Base-by-base conservation (phyloP, 2,329 filamentous ascomycete genomes). In the Sporothrix inflata region DNA sequence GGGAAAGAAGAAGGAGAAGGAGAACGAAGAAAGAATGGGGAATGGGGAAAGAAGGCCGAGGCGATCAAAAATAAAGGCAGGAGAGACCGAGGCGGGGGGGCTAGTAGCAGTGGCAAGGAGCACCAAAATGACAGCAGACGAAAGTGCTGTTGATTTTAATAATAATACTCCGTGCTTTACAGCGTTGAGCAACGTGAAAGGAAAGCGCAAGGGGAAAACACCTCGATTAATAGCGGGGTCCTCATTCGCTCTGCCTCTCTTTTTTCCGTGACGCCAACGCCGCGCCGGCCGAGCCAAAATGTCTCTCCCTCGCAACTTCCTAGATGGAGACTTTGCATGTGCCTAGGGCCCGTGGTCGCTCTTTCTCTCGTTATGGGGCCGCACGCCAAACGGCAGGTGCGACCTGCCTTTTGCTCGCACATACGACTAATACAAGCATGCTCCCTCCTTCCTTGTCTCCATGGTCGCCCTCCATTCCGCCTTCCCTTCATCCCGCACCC, bases 151-250 rank as follows among this genome's bases (percentile, higher is more conserved):
- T 47, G 21, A 30, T 19, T 69, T 42, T 69, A 55, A 53, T 57
- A 21, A 38, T 57, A 57, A 24, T 49, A 45, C 49, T 49, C 30
- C 65, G 65, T 68, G 21, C 45, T 68, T 42, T 51, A 69, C 67
- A 69, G 51, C 21, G 49, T 38, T 30, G 65, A 51, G 5, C 47
- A 27, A 70, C 40, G 53, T 34, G 34, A 57, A 69, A 27, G 27
- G 42, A 16, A 21, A 55, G n/a, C 12, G 45, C 42, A 67, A 69
- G 49, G 53, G n/a, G 38, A 71, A 42, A 71, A 71, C 53, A 57
- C 21, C 70, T 69, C 70, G 63, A 53, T 45, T 16, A 71, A 66
- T 69, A 72, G 71, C 71, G 71, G 71, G 71, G 71, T 66, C 49
- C 47, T 60, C 24, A 66, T 60, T 72, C 67, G 47, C 60, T 63